Percentiles rank a stretch among this genome's conserved stretches.
phyloP scores from a whole-genome alignment of 192 early-diverging fungal genomes.

The Fimicolochytrium jonesii region DNA sequence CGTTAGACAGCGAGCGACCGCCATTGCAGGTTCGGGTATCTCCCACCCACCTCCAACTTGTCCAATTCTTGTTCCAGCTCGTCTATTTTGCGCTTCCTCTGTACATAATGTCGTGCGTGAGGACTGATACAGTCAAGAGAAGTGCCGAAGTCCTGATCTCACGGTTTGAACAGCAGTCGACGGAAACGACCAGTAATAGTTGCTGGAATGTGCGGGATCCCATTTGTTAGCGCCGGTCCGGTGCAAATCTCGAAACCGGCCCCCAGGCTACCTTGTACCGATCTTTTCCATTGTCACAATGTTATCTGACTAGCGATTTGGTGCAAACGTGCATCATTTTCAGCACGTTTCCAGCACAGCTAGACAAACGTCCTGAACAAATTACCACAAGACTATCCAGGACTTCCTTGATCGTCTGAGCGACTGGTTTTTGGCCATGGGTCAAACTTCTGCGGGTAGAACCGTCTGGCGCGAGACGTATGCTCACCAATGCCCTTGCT shows the following conservation, averaged over 20 bases:
- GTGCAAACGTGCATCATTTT: too few relatives aligned
- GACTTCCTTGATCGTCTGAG: slow-evolving; percentile 77
- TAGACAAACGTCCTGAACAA: too few relatives aligned
- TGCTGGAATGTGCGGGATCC: slow-evolving; percentile 26
- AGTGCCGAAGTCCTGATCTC: not conserved
- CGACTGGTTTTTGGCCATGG: too few relatives aligned
- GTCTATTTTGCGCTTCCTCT: slow-evolving; percentile 50
- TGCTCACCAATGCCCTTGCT: slow-evolving; percentile 70
- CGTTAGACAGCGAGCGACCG: not conserved
- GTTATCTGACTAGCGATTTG: slow-evolving; percentile 71
- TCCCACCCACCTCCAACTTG: slow-evolving; percentile 23
- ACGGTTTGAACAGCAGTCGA: slow-evolving; percentile 57
- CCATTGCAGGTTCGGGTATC: not conserved
- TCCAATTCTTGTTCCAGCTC: slow-evolving; percentile 45
- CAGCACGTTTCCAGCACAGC: too few relatives aligned
- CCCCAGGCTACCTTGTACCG: slow-evolving; percentile 54
- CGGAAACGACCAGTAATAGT: slow-evolving; percentile 92
- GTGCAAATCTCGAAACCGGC: not conserved
- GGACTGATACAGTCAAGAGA: not conserved
- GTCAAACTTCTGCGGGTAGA: too few relatives aligned
- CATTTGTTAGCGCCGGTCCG: not conserved
- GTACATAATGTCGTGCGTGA: not conserved
- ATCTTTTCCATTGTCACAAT: slow-evolving; percentile 80
- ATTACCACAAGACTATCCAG: slow-evolving; percentile 69
- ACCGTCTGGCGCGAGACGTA: too few relatives aligned